These are phyloP conservation scores for Hemileccinum impolitum DNA, from an alignment of 768 basidiomycete species.

Conservation along the genomic window DNA sequence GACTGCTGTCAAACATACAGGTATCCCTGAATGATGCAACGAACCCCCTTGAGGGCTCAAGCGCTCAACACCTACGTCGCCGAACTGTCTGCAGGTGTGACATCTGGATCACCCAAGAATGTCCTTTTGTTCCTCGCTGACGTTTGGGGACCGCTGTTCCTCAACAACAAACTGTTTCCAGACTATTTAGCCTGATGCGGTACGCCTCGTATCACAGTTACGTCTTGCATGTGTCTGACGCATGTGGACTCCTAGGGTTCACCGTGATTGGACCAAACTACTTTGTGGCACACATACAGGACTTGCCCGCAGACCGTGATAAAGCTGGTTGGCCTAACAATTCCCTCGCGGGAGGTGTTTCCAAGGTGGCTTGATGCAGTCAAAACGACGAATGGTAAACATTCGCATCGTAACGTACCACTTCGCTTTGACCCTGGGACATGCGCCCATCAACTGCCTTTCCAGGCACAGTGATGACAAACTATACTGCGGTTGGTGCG, in stretches of 20 bases:
- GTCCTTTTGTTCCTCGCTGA: slow-evolving; percentile 57
- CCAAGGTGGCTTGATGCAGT: slow-evolving; percentile 53
- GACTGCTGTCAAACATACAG: slow-evolving; percentile 48
- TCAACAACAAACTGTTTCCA: slow-evolving; percentile 53
- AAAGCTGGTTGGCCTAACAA: slow-evolving; percentile 37
- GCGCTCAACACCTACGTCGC: slow-evolving; percentile 53
- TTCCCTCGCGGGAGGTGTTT: slow-evolving; percentile 35
- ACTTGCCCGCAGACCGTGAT: slow-evolving; percentile 32
- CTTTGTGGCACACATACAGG: slow-evolving; percentile 44
- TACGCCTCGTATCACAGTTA: slow-evolving; percentile 18
- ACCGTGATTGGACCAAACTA: slow-evolving; percentile 58
- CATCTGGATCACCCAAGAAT: slow-evolving; percentile 30
- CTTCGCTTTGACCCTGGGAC: too few species aligned
- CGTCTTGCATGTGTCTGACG: too few species aligned
- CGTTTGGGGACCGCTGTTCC: slow-evolving; percentile 49
- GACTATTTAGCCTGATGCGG: slow-evolving; percentile 55
- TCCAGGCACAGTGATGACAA: slow-evolving; percentile 30
- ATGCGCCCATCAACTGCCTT: too few species aligned
- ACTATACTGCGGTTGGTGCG: slow-evolving; percentile 44
- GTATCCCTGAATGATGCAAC: slow-evolving; percentile 42
- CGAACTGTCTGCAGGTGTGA: slow-evolving; percentile 34
- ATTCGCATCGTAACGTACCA: too few species aligned
- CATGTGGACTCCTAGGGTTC: slow-evolving; percentile 39
- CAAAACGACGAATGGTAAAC: slow-evolving; percentile 44
- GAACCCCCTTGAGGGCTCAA: slow-evolving; percentile 42